Evolutionary conservation across 2,329 filamentous ascomycete genomes (phyloP).

Genomic region (Fusarium staphyleae): DNA sequence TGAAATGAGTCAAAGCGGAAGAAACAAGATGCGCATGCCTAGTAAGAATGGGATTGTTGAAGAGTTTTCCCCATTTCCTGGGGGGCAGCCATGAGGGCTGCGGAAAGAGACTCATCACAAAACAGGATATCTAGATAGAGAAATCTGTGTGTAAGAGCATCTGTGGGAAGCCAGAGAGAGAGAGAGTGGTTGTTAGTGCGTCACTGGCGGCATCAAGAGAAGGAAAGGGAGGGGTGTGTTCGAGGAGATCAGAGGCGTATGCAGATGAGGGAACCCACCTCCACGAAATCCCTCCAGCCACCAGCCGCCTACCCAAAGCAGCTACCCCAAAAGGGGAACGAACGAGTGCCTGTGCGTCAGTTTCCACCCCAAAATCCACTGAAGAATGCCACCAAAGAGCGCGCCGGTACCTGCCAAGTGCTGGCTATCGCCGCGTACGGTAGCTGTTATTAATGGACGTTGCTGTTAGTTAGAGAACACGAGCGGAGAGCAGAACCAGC

Average conservation of each 20-base stretch:
- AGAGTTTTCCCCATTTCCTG: not conserved
- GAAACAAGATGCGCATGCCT: not conserved
- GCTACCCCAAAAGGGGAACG: not conserved
- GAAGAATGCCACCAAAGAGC: not conserved
- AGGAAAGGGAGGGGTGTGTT: constrained; percentile 1
- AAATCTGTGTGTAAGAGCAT: not conserved
- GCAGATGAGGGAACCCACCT: not conserved
- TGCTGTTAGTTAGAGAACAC: not conserved
- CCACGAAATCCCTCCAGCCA: not conserved
- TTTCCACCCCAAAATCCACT: not conserved
- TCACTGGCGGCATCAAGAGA: constrained; percentile 20
- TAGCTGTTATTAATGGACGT: not conserved
- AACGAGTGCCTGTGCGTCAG: not conserved
- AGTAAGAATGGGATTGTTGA: constrained; percentile 1
- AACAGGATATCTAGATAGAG: not conserved
- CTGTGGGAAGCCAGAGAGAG: constrained; percentile 9
- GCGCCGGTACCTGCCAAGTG: not conserved
- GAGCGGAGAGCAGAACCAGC: not conserved
- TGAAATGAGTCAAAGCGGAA: not conserved
- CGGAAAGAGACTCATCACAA: not conserved
- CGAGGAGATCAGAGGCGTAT: not conserved
- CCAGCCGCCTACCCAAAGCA: not conserved
- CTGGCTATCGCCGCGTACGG: not conserved
- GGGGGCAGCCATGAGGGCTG: not conserved
- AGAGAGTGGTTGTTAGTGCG: constrained; percentile 21